Percentiles rank a stretch among this genome's conserved stretches.
phyloP scores from a whole-genome alignment of 495 filamentous ascomycete genomes.

The Penicillium turbatum region DNA sequence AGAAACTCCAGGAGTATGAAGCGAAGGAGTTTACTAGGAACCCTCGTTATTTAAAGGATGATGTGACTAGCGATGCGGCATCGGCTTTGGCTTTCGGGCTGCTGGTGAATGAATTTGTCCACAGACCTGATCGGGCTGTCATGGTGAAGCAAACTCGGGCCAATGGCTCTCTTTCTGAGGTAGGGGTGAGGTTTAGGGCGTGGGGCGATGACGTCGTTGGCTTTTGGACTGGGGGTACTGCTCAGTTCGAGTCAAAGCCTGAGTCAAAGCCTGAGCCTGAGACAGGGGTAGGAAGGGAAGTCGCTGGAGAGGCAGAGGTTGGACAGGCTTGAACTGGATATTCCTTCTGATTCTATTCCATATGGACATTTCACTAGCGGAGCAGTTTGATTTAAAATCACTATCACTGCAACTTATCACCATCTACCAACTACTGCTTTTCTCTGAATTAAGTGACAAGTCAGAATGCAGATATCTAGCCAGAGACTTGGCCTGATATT shows the following conservation, averaged over 20 bases:
- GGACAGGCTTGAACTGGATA: too few species aligned
- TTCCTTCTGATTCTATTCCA: too few species aligned
- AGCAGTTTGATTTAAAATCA: too few species aligned
- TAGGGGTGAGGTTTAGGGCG: constrained; percentile 3
- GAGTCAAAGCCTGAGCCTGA: background rate
- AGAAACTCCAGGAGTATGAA: constrained; percentile 1
- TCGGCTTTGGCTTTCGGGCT: constrained; percentile 8
- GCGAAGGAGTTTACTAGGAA: constrained; percentile 10
- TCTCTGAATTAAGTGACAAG: background rate
- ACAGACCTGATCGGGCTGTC: background rate
- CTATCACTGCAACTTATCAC: too few species aligned
- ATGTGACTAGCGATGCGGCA: constrained; percentile 12
- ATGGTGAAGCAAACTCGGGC: constrained; percentile 9
- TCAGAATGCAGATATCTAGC: background rate
- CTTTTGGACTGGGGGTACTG: constrained; percentile 10
- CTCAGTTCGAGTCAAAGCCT: background rate
- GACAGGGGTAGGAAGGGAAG: background rate
- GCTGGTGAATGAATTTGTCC: background rate
- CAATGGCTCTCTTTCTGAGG: constrained; percentile 8
- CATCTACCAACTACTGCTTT: too few species aligned
- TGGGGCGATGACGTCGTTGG: constrained; percentile 3
- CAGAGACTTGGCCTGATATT: background rate
- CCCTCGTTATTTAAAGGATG: constrained; percentile 10
- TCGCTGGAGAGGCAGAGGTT: background rate
- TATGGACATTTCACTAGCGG: too few species aligned